phyloP scores from a whole-genome alignment of 2,329 filamentous ascomycete species.

The Rutstroemia sp. region DNA sequence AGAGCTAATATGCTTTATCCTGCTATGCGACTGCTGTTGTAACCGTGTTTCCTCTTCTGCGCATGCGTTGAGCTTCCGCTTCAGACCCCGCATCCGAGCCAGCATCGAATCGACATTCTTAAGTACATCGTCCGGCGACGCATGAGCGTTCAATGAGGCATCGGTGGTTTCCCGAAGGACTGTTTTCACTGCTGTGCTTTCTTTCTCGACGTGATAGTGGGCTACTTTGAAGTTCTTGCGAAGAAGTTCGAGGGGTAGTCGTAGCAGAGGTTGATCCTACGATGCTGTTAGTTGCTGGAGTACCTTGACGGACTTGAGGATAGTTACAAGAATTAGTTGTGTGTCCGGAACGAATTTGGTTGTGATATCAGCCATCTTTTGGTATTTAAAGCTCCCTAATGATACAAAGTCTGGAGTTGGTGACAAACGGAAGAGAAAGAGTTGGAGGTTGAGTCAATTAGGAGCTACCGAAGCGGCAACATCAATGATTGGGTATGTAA shows the following conservation, averaged over 20 bases:
- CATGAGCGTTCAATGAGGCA: constrained; percentile 38
- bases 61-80: constrained; percentile 73
- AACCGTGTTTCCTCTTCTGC: constrained; percentile 74
- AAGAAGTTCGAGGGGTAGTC: constrained; percentile 85
- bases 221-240: constrained; percentile 90
- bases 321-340: constrained; percentile 63
- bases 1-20: constrained; percentile 73
- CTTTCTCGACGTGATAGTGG: constrained; percentile 68
- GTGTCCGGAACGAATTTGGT: constrained; percentile 66
- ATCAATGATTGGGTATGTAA: too few relatives aligned
- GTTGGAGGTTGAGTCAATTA: not conserved
- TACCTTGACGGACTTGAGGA: not conserved
- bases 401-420: not conserved
- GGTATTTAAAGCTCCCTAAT: not conserved
- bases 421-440: not conserved
- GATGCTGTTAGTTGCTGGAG: constrained; percentile 13
- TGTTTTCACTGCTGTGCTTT: constrained; percentile 55
- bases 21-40: constrained; percentile 66
- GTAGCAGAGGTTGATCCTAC: constrained; percentile 89
- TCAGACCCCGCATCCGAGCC: constrained; percentile 73
- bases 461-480: too few relatives aligned
- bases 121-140: constrained; percentile 67
- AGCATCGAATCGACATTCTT: constrained; percentile 80
- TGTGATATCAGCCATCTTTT: constrained; percentile 50
- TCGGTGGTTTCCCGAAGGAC: constrained; percentile 52